These are phyloP conservation scores for Prunus campanulata DNA, from an alignment of 306 rosid species.

Conservation along the genomic window DNA sequence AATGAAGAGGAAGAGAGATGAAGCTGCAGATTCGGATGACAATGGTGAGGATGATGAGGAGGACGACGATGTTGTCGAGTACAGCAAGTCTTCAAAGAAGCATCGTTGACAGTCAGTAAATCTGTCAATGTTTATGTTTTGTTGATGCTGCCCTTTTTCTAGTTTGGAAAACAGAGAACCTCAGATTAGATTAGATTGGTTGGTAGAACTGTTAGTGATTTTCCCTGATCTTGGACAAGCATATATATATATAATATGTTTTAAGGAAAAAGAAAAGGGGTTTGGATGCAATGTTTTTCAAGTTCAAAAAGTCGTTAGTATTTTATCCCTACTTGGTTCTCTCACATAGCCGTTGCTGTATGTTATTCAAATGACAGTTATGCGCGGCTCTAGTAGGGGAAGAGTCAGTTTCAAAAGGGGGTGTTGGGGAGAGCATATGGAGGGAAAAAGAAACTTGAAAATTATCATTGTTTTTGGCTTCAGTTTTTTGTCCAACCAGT, in stretches of 20 bases:
- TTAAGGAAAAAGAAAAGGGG: conserved; percentile 38
- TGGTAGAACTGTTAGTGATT: conserved; percentile 48
- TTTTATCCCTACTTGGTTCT: conserved; percentile 37
- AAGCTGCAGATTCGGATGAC: conserved; percentile 38
- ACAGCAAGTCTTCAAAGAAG: conserved; percentile 66
- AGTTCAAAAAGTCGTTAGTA: conserved; percentile 67
- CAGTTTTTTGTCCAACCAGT: conserved; percentile 4
- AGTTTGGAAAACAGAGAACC: conserved; percentile 52
- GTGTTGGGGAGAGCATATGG: conserved; percentile 29
- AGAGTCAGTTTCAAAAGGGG: conserved; percentile 30
- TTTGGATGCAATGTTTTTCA: conserved; percentile 34
- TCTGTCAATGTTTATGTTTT: conserved; percentile 2
- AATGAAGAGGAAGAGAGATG: conserved; percentile 80
- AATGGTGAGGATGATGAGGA: conserved; percentile 38
- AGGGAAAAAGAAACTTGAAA: conserved; percentile 38
- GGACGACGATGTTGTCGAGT: conserved; percentile 51
- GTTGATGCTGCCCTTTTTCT: conserved; percentile 8
- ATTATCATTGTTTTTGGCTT: conserved; percentile 1
- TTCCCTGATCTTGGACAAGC: conserved; percentile 47
- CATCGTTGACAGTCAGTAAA: conserved; percentile 39
- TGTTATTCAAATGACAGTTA: conserved; percentile 73
- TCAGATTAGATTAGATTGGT: conserved; percentile 50
- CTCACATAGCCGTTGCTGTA: conserved; percentile 58
- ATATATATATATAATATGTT: conserved; percentile 6
- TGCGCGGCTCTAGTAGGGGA: conserved; percentile 32